Evolutionary conservation across 352 stramenopile species (phyloP).

Genomic region (Globisporangium alternatum): DNA sequence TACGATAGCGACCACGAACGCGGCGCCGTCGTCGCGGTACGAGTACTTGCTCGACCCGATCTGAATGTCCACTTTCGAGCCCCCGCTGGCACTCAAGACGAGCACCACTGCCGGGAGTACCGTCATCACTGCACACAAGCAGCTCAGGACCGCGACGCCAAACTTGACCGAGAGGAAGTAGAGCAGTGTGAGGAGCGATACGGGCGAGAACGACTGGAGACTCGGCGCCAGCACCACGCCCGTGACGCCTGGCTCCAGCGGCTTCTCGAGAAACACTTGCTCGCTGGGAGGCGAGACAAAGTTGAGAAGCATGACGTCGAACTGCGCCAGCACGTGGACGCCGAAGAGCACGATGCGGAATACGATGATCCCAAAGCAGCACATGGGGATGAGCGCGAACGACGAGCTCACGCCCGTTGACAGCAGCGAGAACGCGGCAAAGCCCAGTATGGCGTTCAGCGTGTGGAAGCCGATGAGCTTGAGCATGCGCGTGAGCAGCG

Average conservation of each 20-base stretch:
- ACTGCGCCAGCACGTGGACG: slow-evolving; percentile 39
- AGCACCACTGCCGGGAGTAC: slow-evolving; percentile 29
- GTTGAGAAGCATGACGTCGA: slow-evolving; percentile 67
- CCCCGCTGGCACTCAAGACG: slow-evolving; percentile 14
- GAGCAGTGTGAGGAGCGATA: slow-evolving; percentile 64
- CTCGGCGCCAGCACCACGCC: slow-evolving; percentile 32
- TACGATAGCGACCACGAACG: slow-evolving; percentile 25
- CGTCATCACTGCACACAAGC: slow-evolving; percentile 28
- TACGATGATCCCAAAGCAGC: slow-evolving; percentile 56
- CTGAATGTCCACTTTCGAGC: slow-evolving; percentile 17
- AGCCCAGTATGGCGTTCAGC: slow-evolving; percentile 56
- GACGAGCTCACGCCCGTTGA: slow-evolving; percentile 47
- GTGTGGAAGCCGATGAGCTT: slow-evolving; percentile 40
- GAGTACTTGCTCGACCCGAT: slow-evolving; percentile 21
- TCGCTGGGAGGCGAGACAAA: slow-evolving; percentile 31
- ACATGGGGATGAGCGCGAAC: slow-evolving; percentile 55
- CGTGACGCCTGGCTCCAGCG: background rate
- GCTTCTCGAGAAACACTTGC: slow-evolving; percentile 11
- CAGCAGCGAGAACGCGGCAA: slow-evolving; percentile 46
- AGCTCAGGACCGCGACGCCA: slow-evolving; percentile 38
- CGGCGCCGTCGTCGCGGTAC: slow-evolving; percentile 19
- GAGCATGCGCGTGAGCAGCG: slow-evolving; percentile 1
- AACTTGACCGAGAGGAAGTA: slow-evolving; percentile 69
- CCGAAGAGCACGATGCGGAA: slow-evolving; percentile 64
- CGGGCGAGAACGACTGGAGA: slow-evolving; percentile 50